Base-by-base conservation (phyloP, 768 basidiomycete species). In the Lactifluus hygrophoroides region DNA sequence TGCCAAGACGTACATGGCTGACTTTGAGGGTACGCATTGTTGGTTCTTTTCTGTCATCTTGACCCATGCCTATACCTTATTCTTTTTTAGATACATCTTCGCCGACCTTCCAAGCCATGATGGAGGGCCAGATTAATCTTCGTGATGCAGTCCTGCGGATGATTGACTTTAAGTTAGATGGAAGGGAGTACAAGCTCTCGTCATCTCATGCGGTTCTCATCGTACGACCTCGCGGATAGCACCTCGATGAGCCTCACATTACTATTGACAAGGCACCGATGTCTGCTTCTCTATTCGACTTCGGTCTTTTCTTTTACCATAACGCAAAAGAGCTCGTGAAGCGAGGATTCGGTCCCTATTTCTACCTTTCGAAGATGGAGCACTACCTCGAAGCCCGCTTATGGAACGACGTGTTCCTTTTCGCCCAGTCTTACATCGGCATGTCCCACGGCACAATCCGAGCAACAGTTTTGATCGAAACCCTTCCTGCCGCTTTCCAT, bases 301-400 rank as follows among this genome's bases (percentile, higher is more conserved):
- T 99, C 68, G 95, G 85, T 6, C 78, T 98, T 64, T 97, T 86
- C 74, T 98, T 99, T 78, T 97, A 87, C 76, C 91, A 97, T 79
- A 98, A 97, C 67, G 95, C 94, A 5, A 78, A 85, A 17, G 93
- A 96, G 68, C 88, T 94, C 67, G 79, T 97, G 70, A 82, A 85
- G 66, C 82, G 87, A 40, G 96, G 92, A 13, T 80, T 70, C 27
- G 96, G 96, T 2, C 95, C 96, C 5, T 98, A 97, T 73, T 97
- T 93, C 75, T 97, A 97, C 73, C 86, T 98, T 30, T 95, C 96
- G 58, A 99, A 99, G 80, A 97, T 99, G 90, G 95, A 99, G 73
- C 94, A 97, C 75, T 92, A 98, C 70, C 85, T 88, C 58, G 94
- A 95, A 70, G 93, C 93, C 8, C 88, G 93, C 67, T 83, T 96